Conservation (phyloP, 306 rosid genomes). For the Spatholobus suberectus region DNA sequence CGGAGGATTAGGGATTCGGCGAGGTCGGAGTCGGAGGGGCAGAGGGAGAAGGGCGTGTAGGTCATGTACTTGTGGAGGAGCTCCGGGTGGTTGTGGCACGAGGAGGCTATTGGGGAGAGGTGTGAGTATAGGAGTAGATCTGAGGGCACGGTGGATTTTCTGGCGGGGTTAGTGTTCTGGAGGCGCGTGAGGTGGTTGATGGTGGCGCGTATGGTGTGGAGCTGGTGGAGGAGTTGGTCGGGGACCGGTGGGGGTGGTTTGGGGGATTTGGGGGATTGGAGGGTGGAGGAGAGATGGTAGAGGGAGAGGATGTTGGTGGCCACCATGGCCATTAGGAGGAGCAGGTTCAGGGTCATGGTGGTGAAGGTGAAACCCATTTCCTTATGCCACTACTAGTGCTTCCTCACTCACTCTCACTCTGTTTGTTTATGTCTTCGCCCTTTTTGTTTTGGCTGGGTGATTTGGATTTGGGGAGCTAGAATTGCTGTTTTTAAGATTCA, state of each 20-base stretch:
- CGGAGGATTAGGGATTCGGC: slow-evolving; percentile 76
- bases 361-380: slow-evolving; percentile 84
- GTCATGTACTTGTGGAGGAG: slow-evolving; percentile 84
- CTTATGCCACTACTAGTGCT: too few relatives aligned
- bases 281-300: slow-evolving; percentile 84
- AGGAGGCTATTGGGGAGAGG: slow-evolving; percentile 79
- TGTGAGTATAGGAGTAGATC: slow-evolving; percentile 84
- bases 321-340: slow-evolving; percentile 90
- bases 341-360: slow-evolving; percentile 80
- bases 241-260: slow-evolving; percentile 61
- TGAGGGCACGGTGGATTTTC: slow-evolving; percentile 53
- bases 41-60: slow-evolving; percentile 72
- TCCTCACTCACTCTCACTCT: background rate
- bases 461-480: slow-evolving; percentile 1
- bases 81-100: slow-evolving; percentile 84
- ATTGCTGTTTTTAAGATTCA: slow-evolving; percentile 7
- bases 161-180: slow-evolving; percentile 38
- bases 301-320: slow-evolving; percentile 95
- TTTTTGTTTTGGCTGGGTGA: background rate
- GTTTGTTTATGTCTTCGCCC: background rate
- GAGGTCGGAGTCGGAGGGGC: slow-evolving; percentile 75
- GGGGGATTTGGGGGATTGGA: slow-evolving; percentile 63
- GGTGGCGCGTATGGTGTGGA: slow-evolving; percentile 95
- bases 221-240: slow-evolving; percentile 82
- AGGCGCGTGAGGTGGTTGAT: slow-evolving; percentile 91